phyloP scores from a whole-genome alignment of 2,329 filamentous ascomycete genomes.

The Sordariomycetes sp. region DNA sequence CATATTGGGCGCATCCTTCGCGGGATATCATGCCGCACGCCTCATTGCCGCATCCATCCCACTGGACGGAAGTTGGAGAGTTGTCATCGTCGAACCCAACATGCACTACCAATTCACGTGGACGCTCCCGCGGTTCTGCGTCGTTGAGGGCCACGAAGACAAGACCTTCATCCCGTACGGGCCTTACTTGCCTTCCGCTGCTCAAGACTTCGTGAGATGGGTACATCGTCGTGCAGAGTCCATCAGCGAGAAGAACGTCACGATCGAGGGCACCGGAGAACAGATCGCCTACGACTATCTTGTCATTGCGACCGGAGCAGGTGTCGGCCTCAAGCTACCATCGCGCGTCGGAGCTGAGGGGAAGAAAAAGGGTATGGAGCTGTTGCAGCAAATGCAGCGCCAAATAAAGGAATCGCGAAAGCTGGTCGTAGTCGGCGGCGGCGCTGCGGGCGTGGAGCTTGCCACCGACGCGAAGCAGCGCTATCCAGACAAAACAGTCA shows the following conservation, averaged over 20 bases:
- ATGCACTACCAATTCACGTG: slow-evolving; percentile 48
- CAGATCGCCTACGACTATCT: slow-evolving; percentile 43
- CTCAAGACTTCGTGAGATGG: slow-evolving; percentile 23
- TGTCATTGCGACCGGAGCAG: slow-evolving; percentile 47
- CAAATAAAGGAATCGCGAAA: slow-evolving; percentile 30
- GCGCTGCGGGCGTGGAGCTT: slow-evolving; percentile 53
- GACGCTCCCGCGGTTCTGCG: slow-evolving; percentile 48
- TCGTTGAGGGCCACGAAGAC: slow-evolving; percentile 42
- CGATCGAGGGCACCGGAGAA: slow-evolving; percentile 28
- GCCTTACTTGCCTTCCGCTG: slow-evolving; percentile 20
- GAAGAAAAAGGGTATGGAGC: slow-evolving; percentile 30
- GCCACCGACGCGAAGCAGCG: slow-evolving; percentile 48
- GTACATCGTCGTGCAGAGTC: slow-evolving; percentile 30
- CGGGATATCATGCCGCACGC: slow-evolving; percentile 34
- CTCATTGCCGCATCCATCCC: slow-evolving; percentile 34
- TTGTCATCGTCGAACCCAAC: slow-evolving; percentile 45
- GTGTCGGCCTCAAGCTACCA: slow-evolving; percentile 32
- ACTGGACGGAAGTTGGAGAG: slow-evolving; percentile 29
- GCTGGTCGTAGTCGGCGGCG: slow-evolving; percentile 46
- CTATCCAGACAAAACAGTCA: slow-evolving; percentile 47
- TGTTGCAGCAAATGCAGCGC: slow-evolving; percentile 35
- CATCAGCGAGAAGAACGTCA: slow-evolving; percentile 26
- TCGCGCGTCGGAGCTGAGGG: slow-evolving; percentile 33
- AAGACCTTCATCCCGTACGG: slow-evolving; percentile 54
- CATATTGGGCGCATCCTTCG: slow-evolving; percentile 44